phyloP scores from a whole-genome alignment of 805 yeast species.

The Sugiyamaella floridensis region DNA sequence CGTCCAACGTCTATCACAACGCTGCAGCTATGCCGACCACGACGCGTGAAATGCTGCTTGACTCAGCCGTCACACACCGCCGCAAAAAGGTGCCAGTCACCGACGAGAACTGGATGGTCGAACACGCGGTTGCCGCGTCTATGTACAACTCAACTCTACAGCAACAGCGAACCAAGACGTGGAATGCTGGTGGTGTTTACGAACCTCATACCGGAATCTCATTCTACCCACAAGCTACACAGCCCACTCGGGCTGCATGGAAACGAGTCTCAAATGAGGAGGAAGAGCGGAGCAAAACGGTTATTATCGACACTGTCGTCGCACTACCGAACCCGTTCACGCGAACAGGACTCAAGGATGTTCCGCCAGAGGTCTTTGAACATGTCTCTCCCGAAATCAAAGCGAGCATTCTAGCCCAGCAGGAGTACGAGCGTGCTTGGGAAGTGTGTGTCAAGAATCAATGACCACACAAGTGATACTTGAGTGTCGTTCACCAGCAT shows the following conservation, averaged over 20 bases:
- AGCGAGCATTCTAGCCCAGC: constrained; percentile 21
- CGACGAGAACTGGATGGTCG: constrained; percentile 77
- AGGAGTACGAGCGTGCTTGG: constrained; percentile 19
- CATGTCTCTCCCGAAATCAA: constrained; percentile 49
- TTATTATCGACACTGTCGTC: constrained; percentile 17
- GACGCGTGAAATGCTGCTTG: constrained; percentile 23
- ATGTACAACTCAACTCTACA: constrained; percentile 59
- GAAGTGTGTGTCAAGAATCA: background rate
- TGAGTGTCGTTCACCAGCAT: background rate
- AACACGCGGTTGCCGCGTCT: constrained; percentile 72
- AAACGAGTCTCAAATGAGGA: constrained; percentile 25
- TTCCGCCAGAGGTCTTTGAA: constrained; percentile 53
- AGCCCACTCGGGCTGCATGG: constrained; percentile 46
- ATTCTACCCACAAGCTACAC: constrained; percentile 69
- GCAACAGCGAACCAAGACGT: constrained; percentile 47
- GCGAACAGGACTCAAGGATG: constrained; percentile 58
- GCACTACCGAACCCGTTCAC: constrained; percentile 41
- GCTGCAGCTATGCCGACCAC: constrained; percentile 22
- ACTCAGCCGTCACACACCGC: constrained; percentile 14
- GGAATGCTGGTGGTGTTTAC: constrained; percentile 47
- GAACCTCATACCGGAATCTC: constrained; percentile 82
- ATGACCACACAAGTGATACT: too few species aligned
- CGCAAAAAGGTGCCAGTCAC: constrained; percentile 34
- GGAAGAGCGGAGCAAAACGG: constrained; percentile 10
- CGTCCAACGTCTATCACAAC: constrained; percentile 37